phyloP scores from a whole-genome alignment of 164 flowering plant species.

The Chimonanthus praecox region DNA sequence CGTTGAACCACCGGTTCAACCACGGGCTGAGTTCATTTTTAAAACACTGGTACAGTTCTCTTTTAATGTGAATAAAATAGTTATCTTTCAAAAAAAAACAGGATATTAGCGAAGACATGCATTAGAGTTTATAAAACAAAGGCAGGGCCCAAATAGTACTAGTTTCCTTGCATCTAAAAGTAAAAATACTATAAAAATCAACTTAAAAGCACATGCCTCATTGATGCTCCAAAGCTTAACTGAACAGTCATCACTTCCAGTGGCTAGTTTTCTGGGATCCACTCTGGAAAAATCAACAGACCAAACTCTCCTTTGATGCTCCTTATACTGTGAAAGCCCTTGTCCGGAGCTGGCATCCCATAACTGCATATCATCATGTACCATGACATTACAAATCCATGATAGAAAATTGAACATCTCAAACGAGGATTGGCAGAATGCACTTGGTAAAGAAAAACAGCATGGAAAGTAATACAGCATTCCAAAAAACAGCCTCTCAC shows the following conservation, averaged over 20 bases:
- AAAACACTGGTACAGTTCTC: too few species aligned
- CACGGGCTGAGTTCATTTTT: too few species aligned
- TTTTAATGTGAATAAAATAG: too few species aligned
- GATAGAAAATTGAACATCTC: background rate
- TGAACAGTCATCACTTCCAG: constrained; percentile 95
- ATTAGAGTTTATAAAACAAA: too few species aligned
- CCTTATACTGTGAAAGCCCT: constrained; percentile 49
- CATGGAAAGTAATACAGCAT: background rate
- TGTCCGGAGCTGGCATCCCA: constrained; percentile 94
- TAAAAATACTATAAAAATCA: background rate
- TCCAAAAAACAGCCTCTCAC: background rate
- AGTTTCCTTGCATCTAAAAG: too few species aligned
- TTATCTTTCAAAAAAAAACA: too few species aligned
- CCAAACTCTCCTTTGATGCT: constrained; percentile 90
- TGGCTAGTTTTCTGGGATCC: constrained; percentile 85
- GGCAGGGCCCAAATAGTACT: too few species aligned
- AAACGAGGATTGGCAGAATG: too few species aligned
- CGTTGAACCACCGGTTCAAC: too few species aligned
- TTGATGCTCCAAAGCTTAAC: constrained; percentile 95
- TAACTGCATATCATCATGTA: constrained; percentile 46
- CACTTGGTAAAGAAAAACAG: background rate
- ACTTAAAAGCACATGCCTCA: constrained; percentile 46
- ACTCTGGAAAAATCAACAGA: constrained; percentile 88
- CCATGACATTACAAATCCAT: constrained; percentile 10
- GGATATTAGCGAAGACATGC: too few species aligned